Percentiles rank a stretch among this genome's conserved stretches.
phyloP scores from a whole-genome alignment of 805 yeast species.

The Starmerella gropengiesseri region DNA sequence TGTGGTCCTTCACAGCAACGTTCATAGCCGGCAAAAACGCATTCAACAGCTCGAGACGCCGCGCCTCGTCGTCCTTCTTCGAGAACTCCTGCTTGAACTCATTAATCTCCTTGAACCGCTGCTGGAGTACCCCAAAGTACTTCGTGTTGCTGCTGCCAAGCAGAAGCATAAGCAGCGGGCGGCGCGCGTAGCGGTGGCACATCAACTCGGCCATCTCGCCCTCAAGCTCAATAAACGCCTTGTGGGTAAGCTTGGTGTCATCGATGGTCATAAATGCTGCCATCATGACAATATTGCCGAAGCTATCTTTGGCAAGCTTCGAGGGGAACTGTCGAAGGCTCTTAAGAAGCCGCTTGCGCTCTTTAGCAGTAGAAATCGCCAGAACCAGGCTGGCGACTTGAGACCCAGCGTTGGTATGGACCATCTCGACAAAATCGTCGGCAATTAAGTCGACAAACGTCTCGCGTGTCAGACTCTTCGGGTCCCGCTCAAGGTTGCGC shows the following conservation, averaged over 20 bases:
- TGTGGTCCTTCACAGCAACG: slow-evolving; percentile 40
- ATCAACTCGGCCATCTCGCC: slow-evolving; percentile 42
- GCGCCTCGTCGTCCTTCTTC: slow-evolving; percentile 69
- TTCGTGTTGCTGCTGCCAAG: slow-evolving; percentile 62
- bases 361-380: slow-evolving; percentile 81
- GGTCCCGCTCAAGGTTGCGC: slow-evolving; percentile 51
- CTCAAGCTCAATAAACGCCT: slow-evolving; percentile 50
- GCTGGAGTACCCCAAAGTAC: slow-evolving; percentile 54
- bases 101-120: slow-evolving; percentile 50
- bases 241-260: slow-evolving; percentile 75
- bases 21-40: slow-evolving; percentile 58
- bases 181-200: slow-evolving; percentile 66
- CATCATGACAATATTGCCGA: slow-evolving; percentile 72
- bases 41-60: slow-evolving; percentile 58
- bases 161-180: slow-evolving; percentile 75
- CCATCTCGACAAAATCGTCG: slow-evolving; percentile 88
- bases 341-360: slow-evolving; percentile 69
- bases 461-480: slow-evolving; percentile 40
- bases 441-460: slow-evolving; percentile 73
- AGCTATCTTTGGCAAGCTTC: slow-evolving; percentile 69
- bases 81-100: slow-evolving; percentile 57
- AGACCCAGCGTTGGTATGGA: slow-evolving; percentile 89
- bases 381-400: slow-evolving; percentile 78
- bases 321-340: slow-evolving; percentile 64
- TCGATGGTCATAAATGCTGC: slow-evolving; percentile 78